phyloP scores from a whole-genome alignment of 805 yeast species.

The Lipomyces lipofer region DNA sequence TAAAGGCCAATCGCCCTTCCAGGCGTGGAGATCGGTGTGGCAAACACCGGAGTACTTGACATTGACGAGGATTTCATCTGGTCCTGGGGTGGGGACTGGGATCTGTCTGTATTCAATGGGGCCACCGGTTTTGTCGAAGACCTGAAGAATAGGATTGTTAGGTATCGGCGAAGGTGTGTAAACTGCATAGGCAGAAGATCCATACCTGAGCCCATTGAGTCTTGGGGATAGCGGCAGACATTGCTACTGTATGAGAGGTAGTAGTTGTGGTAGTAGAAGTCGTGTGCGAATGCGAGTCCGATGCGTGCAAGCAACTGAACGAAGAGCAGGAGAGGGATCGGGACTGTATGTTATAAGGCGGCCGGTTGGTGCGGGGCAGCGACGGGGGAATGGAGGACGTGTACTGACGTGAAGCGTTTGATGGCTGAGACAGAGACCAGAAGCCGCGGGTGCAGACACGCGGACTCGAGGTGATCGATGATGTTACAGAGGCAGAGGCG shows the following conservation, averaged over 20 bases:
- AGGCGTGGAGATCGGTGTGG: constrained; percentile 91
- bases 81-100: constrained; percentile 76
- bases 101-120: constrained; percentile 58
- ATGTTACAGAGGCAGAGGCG: too few relatives aligned
- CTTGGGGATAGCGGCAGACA: constrained; percentile 48
- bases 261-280: not conserved
- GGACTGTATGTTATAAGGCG: not conserved
- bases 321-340: constrained; percentile 2
- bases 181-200: constrained; percentile 1
- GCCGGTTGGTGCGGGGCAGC: too few relatives aligned
- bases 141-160: not conserved
- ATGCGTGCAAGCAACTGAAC: not conserved
- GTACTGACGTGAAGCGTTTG: too few relatives aligned
- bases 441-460: too few relatives aligned
- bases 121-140: constrained; percentile 31
- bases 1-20: constrained; percentile 93
- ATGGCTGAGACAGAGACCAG: too few relatives aligned
- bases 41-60: constrained; percentile 89
- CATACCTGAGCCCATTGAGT: constrained; percentile 65
- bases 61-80: constrained; percentile 76
- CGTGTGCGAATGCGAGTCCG: not conserved
- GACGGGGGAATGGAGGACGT: too few relatives aligned
- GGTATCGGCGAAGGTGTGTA: not conserved
- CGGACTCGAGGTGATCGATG: too few relatives aligned
- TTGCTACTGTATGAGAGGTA: not conserved